phyloP scores from a whole-genome alignment of 2,329 filamentous ascomycete genomes.

The Alternaria angustiovoidea region DNA sequence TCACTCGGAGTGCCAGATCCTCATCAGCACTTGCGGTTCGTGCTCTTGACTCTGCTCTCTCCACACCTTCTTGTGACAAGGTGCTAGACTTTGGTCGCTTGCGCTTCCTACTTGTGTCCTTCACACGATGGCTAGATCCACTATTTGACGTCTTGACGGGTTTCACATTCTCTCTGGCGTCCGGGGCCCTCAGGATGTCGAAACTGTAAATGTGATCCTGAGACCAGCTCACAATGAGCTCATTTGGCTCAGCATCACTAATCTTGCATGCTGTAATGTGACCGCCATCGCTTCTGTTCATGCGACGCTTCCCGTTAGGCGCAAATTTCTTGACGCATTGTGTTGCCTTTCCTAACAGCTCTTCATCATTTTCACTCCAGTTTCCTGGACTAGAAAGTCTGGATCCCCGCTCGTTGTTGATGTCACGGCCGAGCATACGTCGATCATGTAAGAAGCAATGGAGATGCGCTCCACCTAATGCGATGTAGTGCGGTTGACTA shows the following conservation, averaged over 20 bases:
- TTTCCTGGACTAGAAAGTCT: slow-evolving; percentile 53
- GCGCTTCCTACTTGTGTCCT: slow-evolving; percentile 59
- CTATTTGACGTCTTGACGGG: slow-evolving; percentile 24
- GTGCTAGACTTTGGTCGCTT: slow-evolving; percentile 60
- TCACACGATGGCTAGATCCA: slow-evolving; percentile 30
- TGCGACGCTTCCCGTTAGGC: slow-evolving; percentile 64
- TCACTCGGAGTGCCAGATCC: slow-evolving; percentile 63
- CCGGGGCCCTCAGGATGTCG: slow-evolving; percentile 67
- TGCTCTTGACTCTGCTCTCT: slow-evolving; percentile 57
- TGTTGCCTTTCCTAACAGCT: slow-evolving; percentile 66
- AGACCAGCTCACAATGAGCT: slow-evolving; percentile 74
- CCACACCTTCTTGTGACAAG: slow-evolving; percentile 49
- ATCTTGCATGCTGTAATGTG: slow-evolving; percentile 77
- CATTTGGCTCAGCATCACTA: slow-evolving; percentile 72
- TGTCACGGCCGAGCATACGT: slow-evolving; percentile 71
- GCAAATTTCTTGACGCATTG: slow-evolving; percentile 72
- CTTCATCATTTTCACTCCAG: slow-evolving; percentile 59
- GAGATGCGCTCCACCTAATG: slow-evolving; percentile 71
- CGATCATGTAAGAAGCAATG: slow-evolving; percentile 75
- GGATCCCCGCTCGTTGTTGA: slow-evolving; percentile 62
- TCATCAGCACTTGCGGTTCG: slow-evolving; percentile 56
- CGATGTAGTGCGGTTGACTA: slow-evolving; percentile 74
- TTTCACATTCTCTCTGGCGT: slow-evolving; percentile 57
- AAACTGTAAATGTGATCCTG: slow-evolving; percentile 73
- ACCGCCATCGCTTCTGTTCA: slow-evolving; percentile 63